These are phyloP conservation scores for Magnusiomyces tetraspermus DNA, from an alignment of 1,139 yeast species.

Conservation along the genomic window DNA sequence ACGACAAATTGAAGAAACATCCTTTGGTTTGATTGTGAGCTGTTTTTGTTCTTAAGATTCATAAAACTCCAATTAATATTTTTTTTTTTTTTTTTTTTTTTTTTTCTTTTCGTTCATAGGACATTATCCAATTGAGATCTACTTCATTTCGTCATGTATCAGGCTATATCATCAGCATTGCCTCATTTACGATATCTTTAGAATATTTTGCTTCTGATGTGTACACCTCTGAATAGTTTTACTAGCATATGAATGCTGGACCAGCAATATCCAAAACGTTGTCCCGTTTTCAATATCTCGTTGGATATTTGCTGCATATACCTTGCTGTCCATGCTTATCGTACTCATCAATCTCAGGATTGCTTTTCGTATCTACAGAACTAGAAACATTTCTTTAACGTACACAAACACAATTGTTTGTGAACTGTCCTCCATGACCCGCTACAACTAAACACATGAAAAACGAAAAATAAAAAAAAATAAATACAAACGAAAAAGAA, in stretches of 20 bases:
- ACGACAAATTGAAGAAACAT: constrained; percentile 23
- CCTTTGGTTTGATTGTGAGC: constrained; percentile 23
- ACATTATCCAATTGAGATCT: constrained; percentile 45
- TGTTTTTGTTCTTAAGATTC: not conserved
- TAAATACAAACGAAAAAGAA: too few relatives aligned
- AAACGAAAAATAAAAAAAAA: too few relatives aligned
- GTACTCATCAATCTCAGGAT: constrained; percentile 49
- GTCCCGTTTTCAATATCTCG: constrained; percentile 57
- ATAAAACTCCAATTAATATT: not conserved
- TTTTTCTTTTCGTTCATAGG: constrained; percentile 17
- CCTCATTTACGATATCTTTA: constrained; percentile 44
- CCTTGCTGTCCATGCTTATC: constrained; percentile 58
- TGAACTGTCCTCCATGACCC: constrained; percentile 44
- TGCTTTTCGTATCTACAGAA: constrained; percentile 50
- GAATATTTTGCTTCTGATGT: constrained; percentile 63
- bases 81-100: not conserved
- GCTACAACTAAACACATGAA: too few relatives aligned
- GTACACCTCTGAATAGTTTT: constrained; percentile 70
- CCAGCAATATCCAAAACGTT: constrained; percentile 44
- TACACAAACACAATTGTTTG: constrained; percentile 63
- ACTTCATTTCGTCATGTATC: constrained; percentile 44
- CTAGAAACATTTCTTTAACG: constrained; percentile 58
- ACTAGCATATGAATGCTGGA: constrained; percentile 71
- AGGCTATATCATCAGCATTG: constrained; percentile 46
- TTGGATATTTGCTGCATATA: constrained; percentile 81